Base-by-base conservation (phyloP, 305 asterid species). In the Coffea humblotiana region DNA sequence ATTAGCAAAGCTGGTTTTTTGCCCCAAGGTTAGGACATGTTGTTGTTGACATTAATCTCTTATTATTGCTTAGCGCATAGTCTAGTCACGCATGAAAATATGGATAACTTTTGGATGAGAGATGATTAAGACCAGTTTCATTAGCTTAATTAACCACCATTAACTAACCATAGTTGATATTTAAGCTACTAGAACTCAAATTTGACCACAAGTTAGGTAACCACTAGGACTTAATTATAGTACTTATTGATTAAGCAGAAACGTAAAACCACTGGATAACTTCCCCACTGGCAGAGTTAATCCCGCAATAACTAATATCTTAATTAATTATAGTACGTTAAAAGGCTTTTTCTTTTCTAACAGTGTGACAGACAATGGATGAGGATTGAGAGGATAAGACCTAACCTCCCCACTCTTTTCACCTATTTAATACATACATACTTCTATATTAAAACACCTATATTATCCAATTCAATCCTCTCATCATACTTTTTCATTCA, bases 371-470 rank as follows among this genome's bases (percentile, higher is more conserved):
- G 61, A 83, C 78, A 83, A 82, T 83, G 86, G 90, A 91, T 86
- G 88, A 83, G 85, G 78, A 82, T 80, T 80, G 80, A 60, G 60
- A 82, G 88, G 96, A 90, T 91, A 91, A 90, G 94, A 87, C 93
- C 94, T 77, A 87, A 78, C 88, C n/a, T 40, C 43, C 43, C 75
- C 84, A 49, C 81, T 74, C 79, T 85, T 32, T 84, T 83, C 87
- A 78, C 5, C 29, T 21, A 40, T 61, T 75, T 67, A 65, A 29
- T 10, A 3, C 9, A 25, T 52, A 25, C 19, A 49, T 43, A 40
- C 43, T 40, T 40, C 27, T 25, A 9, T 74, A 76, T 63, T n/a
- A 27, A 32, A 32, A 8, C 35, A 40, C 18, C 45, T 47, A 18
- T 37, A 83, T 43, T 79, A 80, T 80, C 73, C 82, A 52, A 72